Evolutionary conservation across 2,329 filamentous ascomycete species (phyloP).

Genomic region (Ceratocystis alfenasii): DNA sequence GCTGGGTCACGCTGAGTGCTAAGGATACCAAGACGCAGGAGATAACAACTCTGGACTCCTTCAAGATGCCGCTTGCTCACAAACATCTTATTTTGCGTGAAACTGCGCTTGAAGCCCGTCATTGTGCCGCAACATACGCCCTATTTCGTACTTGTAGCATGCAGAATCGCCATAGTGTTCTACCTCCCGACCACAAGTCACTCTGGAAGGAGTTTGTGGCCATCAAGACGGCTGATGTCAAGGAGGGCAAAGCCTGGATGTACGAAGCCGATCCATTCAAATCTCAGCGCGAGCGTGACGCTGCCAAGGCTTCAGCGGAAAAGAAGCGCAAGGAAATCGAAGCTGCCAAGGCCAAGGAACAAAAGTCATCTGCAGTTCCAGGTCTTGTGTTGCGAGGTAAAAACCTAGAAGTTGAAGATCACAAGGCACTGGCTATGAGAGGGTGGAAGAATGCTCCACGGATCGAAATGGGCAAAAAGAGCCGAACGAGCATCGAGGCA

Average conservation of each 20-base stretch:
- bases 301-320: slow-evolving; percentile 60
- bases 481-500: slow-evolving; percentile 65
- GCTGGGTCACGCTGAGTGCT: slow-evolving; percentile 65
- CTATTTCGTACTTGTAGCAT: slow-evolving; percentile 88
- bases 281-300: slow-evolving; percentile 64
- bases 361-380: slow-evolving; percentile 31
- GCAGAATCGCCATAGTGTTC: slow-evolving; percentile 88
- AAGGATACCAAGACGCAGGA: slow-evolving; percentile 75
- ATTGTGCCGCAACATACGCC: slow-evolving; percentile 85
- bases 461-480: slow-evolving; percentile 81
- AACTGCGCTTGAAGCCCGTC: slow-evolving; percentile 77
- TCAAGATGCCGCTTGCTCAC: slow-evolving; percentile 66
- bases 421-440: slow-evolving; percentile 40
- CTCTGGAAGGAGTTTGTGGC: slow-evolving; percentile 85
- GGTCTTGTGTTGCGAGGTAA: slow-evolving; percentile 18
- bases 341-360: slow-evolving; percentile 50
- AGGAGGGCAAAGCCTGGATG: slow-evolving; percentile 69
- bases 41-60: slow-evolving; percentile 60
- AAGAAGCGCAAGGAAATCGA: slow-evolving; percentile 67
- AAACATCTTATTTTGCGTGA: slow-evolving; percentile 64
- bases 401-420: slow-evolving; percentile 32
- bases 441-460: slow-evolving; percentile 78
- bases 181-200: slow-evolving; percentile 79
- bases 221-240: slow-evolving; percentile 69
- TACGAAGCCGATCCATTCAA: slow-evolving; percentile 93